A percentile compares a stretch with the other conserved stretches of the same genome.
phyloP scores from a whole-genome alignment of 495 filamentous ascomycete species.

The Massariosphaeria phaeospora region DNA sequence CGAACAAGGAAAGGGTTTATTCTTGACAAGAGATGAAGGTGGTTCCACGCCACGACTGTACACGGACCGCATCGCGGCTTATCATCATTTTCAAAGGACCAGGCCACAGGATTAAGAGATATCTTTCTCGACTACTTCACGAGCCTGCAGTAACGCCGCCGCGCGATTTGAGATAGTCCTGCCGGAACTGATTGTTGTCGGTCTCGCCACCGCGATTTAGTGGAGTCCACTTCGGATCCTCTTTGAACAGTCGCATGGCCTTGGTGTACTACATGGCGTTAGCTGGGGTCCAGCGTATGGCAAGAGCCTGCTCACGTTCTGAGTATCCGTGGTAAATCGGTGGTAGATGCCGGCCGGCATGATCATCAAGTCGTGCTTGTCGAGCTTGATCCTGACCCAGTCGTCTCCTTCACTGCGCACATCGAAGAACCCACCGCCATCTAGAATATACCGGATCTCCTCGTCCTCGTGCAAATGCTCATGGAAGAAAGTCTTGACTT shows the following conservation, averaged over 20 bases:
- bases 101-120: too few species aligned
- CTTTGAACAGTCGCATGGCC: constrained; percentile 96
- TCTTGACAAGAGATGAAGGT: too few species aligned
- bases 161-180: constrained; percentile 60
- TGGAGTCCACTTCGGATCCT: constrained; percentile 97
- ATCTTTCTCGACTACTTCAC: too few species aligned
- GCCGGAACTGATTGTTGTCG: constrained; percentile 70
- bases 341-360: constrained; percentile 96
- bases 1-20: too few species aligned
- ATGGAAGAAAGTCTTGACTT: constrained; percentile 86
- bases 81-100: too few species aligned
- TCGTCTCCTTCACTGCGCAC: constrained; percentile 68
- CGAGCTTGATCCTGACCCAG: constrained; percentile 80
- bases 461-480: constrained; percentile 98
- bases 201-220: constrained; percentile 76
- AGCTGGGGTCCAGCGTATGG: constrained; percentile 3
- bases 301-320: constrained; percentile 62
- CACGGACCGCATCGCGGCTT: too few species aligned
- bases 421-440: constrained; percentile 89
- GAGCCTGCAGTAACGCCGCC: constrained; percentile 11
- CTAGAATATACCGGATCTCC: constrained; percentile 95
- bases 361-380: constrained; percentile 72
- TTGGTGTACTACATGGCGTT: constrained; percentile 68
- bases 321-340: constrained; percentile 87
- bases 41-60: too few species aligned